These are phyloP conservation scores for Guadua angustifolia DNA, from an alignment of 176 grass and related monocot genomes.

Conservation along the genomic window DNA sequence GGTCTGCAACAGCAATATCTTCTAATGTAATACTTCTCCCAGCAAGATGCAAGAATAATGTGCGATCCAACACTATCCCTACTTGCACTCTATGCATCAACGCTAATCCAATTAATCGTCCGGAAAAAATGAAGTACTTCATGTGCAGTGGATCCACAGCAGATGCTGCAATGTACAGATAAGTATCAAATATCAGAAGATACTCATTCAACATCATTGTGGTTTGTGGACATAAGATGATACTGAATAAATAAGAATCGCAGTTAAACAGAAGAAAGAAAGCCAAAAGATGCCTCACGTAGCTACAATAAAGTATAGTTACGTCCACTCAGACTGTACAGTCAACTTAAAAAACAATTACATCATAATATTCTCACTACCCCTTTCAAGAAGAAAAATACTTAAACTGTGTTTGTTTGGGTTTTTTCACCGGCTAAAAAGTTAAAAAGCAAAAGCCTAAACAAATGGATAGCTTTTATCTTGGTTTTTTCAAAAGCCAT, in stretches of 20 bases:
- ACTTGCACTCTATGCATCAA: constrained; percentile 99
- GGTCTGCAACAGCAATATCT: constrained; percentile 84
- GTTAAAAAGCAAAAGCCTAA: too few relatives aligned
- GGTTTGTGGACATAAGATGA: constrained; percentile 18
- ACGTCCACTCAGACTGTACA: background rate
- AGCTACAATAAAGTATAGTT: constrained; percentile 29
- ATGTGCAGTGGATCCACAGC: constrained; percentile 86
- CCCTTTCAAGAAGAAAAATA: background rate
- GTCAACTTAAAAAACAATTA: background rate
- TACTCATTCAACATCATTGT: constrained; percentile 6
- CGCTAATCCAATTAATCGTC: constrained; percentile 88
- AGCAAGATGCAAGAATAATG: constrained; percentile 84
- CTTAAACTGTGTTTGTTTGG: too few relatives aligned
- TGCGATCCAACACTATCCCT: constrained; percentile 81
- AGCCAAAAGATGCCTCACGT: background rate
- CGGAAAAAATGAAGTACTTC: constrained; percentile 86
- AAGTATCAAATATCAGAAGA: constrained; percentile 44
- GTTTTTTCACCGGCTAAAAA: too few relatives aligned
- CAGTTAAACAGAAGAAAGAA: constrained; percentile 19
- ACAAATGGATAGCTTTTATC: too few relatives aligned
- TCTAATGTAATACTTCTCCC: constrained; percentile 81
- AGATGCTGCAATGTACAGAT: constrained; percentile 74
- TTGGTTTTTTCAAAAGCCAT: too few relatives aligned
- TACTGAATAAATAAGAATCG: constrained; percentile 21
- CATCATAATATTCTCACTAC: background rate